Conservation (phyloP, 345 rosid species). For the Carallia brachiata region DNA sequence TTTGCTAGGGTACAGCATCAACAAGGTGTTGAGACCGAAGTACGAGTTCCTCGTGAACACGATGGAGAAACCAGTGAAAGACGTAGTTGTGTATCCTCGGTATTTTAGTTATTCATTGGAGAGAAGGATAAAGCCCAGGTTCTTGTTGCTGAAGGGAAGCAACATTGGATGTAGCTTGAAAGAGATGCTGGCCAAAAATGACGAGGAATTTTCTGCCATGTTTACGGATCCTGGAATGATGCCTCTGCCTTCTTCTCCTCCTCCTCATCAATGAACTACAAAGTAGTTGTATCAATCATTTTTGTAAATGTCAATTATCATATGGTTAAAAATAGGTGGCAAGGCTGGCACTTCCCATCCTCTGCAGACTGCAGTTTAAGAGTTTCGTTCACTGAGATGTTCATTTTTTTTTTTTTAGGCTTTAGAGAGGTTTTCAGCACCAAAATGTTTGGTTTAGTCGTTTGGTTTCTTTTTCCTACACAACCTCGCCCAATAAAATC, state of each 20-base stretch:
- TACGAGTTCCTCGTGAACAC: slow-evolving; percentile 58
- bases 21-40: slow-evolving; percentile 72
- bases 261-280: neutral
- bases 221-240: slow-evolving; percentile 47
- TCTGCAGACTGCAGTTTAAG: too few species aligned
- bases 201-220: slow-evolving; percentile 74
- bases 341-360: too few species aligned
- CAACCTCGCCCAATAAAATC: neutral
- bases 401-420: too few species aligned
- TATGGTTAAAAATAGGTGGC: too few species aligned
- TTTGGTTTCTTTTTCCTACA: too few species aligned
- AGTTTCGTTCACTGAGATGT: too few species aligned
- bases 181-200: slow-evolving; percentile 76
- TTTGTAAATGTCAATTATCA: too few species aligned
- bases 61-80: slow-evolving; percentile 62
- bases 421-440: too few species aligned
- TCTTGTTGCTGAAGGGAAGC: slow-evolving; percentile 59
- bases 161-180: slow-evolving; percentile 62
- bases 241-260: slow-evolving; percentile 15
- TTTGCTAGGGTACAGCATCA: slow-evolving; percentile 76
- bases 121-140: slow-evolving; percentile 82
- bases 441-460: too few species aligned
- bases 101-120: slow-evolving; percentile 87
- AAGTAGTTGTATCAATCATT: slow-evolving; percentile 1
- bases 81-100: slow-evolving; percentile 71